phyloP scores from a whole-genome alignment of 768 basidiomycete species.

The Trichaptum fuscoviolaceum region DNA sequence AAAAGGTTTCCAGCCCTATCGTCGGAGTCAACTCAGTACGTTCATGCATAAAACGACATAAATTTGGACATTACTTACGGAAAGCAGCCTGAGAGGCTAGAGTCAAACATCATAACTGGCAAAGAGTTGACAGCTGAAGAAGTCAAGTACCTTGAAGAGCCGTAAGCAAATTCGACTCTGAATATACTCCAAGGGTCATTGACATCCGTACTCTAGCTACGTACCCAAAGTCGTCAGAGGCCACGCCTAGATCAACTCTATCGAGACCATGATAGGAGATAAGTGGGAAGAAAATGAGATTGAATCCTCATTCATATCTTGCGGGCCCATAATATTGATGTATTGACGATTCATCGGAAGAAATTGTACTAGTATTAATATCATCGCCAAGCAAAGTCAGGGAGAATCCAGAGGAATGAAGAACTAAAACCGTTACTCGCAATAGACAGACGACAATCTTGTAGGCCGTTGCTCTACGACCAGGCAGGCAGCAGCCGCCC shows the following conservation, averaged over 20 bases:
- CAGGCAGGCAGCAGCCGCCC: too few species aligned
- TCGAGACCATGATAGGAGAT: neutral
- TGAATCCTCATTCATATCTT: neutral
- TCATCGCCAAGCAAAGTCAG: too few species aligned
- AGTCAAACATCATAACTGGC: constrained; percentile 23
- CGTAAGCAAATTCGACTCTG: constrained; percentile 12
- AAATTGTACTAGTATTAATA: too few species aligned
- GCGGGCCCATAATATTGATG: neutral
- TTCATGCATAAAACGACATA: neutral
- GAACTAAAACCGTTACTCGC: too few species aligned
- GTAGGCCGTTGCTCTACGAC: too few species aligned
- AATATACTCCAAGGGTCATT: neutral
- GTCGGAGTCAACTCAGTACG: constrained; percentile 32
- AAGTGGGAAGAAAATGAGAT: neutral
- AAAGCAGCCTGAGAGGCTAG: constrained; percentile 16
- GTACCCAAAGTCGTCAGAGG: constrained; percentile 12
- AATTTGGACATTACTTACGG: neutral
- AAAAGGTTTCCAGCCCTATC: constrained; percentile 41
- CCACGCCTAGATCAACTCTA: constrained; percentile 4
- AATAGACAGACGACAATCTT: too few species aligned
- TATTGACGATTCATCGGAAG: neutral
- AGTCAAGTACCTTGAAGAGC: constrained; percentile 25
- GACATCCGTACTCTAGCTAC: constrained; percentile 7
- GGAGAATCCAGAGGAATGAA: too few species aligned
- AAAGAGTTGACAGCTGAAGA: constrained; percentile 26